Evolutionary conservation across 2,329 filamentous ascomycete genomes (phyloP).

Genomic region (Fusarium verrucosum): DNA sequence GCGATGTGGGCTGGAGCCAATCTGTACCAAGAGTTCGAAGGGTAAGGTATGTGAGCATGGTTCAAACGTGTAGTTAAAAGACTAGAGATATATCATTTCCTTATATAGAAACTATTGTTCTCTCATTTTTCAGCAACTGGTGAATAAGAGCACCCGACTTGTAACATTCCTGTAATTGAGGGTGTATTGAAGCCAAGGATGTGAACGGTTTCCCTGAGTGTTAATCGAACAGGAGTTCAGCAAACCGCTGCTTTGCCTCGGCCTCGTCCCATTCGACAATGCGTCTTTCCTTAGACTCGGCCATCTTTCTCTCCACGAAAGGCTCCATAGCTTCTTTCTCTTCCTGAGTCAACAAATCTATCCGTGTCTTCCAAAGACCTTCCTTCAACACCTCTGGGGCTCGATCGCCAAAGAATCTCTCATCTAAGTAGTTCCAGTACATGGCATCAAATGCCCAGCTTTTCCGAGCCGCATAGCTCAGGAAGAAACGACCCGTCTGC

Average conservation of each 20-base stretch:
- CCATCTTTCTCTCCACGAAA: conserved; percentile 47
- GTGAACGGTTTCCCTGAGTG: neutral
- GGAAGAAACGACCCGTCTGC: neutral
- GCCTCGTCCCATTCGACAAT: conserved; percentile 42
- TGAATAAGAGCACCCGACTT: too few relatives aligned
- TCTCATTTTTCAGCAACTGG: neutral
- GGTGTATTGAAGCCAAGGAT: too few relatives aligned
- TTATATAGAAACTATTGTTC: neutral
- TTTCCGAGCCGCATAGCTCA: neutral
- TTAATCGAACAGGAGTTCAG: neutral
- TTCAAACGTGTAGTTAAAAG: neutral
- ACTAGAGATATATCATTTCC: neutral
- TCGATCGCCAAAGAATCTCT: conserved; percentile 42
- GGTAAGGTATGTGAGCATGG: neutral
- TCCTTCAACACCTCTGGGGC: conserved; percentile 9
- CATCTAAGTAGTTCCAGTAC: neutral
- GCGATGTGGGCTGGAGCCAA: too few relatives aligned
- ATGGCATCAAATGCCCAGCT: neutral
- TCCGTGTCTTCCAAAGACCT: conserved; percentile 44
- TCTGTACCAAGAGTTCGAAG: too few relatives aligned
- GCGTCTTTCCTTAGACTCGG: conserved; percentile 38
- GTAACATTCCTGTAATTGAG: too few relatives aligned
- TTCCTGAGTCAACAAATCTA: conserved; percentile 41
- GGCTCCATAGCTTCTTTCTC: conserved; percentile 44
- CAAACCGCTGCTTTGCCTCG: neutral